A percentile compares a stretch with the other conserved stretches of the same genome.
These are phyloP conservation scores for Colletotrichum sp. DNA, from an alignment of 2,329 filamentous ascomycete genomes.

Conservation along the genomic window DNA sequence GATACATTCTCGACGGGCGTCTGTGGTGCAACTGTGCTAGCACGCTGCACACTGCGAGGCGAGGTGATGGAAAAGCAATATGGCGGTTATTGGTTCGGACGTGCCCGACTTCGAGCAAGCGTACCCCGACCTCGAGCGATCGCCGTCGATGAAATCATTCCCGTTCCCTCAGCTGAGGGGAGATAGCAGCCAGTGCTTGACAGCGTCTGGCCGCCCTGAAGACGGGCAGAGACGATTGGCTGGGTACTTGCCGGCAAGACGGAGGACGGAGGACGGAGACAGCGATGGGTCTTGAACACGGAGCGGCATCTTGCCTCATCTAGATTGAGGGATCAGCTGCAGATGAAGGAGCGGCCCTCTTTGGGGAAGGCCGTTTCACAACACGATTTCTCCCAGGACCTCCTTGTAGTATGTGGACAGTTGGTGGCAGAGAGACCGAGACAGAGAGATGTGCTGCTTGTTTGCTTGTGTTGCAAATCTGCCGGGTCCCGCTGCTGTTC, in stretches of 20 bases:
- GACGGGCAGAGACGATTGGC: neutral
- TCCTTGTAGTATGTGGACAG: neutral
- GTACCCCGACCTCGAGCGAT: neutral
- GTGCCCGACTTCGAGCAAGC: neutral
- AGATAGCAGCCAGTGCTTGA: neutral
- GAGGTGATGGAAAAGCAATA: neutral
- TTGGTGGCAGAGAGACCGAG: neutral
- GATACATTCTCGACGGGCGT: constrained; percentile 1
- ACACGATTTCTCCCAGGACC: neutral
- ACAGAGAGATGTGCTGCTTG: neutral
- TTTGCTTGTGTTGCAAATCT: constrained; percentile 5
- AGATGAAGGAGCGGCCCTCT: neutral
- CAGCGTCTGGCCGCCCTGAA: neutral
- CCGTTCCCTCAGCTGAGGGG: neutral
- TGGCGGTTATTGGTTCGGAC: neutral
- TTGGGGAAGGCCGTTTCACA: constrained; percentile 6
- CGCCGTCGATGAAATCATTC: constrained; percentile 3
- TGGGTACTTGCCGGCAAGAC: neutral
- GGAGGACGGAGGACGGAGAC: neutral
- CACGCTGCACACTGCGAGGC: neutral
- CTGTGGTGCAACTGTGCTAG: neutral
- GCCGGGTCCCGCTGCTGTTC: constrained; percentile 1
- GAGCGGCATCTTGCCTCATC: constrained; percentile 16
- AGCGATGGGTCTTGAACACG: constrained; percentile 1
- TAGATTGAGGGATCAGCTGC: constrained; percentile 19